phyloP scores from a whole-genome alignment of 139 green algal species.

The Eudorina sp. region DNA sequence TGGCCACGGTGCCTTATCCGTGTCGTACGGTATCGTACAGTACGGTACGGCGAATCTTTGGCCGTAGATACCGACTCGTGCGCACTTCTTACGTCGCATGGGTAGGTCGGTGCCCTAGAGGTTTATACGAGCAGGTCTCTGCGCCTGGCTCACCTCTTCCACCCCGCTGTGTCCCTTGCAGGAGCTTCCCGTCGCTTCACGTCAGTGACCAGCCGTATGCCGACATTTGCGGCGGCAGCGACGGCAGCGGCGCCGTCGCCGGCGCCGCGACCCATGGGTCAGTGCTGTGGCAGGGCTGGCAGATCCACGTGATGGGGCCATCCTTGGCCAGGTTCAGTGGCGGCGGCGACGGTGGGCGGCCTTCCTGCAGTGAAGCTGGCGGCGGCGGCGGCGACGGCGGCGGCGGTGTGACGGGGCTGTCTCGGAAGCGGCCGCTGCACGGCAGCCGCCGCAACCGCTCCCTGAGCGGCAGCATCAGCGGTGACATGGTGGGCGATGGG shows the following conservation, averaged over 20 bases:
- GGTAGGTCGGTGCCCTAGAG: too few relatives aligned
- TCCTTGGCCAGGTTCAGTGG: not conserved
- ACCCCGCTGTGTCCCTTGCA: too few relatives aligned
- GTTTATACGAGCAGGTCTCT: too few relatives aligned
- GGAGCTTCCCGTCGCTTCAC: constrained; percentile 19
- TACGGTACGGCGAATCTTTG: too few relatives aligned
- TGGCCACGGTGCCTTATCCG: too few relatives aligned
- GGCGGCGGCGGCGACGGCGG: not conserved
- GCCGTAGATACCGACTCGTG: too few relatives aligned
- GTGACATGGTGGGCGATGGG: constrained; percentile 15
- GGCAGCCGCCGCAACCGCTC: constrained; percentile 21
- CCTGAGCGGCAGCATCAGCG: constrained; percentile 18
- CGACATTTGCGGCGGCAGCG: not conserved
- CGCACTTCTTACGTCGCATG: too few relatives aligned
- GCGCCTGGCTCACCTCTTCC: too few relatives aligned
- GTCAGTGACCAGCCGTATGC: not conserved
- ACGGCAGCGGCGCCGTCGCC: too few relatives aligned
- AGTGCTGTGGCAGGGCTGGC: constrained; percentile 11
- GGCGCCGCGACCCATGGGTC: too few relatives aligned
- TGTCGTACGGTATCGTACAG: too few relatives aligned
- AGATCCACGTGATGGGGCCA: not conserved
- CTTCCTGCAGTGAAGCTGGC: not conserved
- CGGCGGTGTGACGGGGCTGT: too few relatives aligned
- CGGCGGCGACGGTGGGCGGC: not conserved
- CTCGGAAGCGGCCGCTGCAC: not conserved